Percentiles rank a stretch among this genome's conserved stretches.
phyloP scores from a whole-genome alignment of 495 filamentous ascomycete genomes.

The Neurospora tetrasperma region DNA sequence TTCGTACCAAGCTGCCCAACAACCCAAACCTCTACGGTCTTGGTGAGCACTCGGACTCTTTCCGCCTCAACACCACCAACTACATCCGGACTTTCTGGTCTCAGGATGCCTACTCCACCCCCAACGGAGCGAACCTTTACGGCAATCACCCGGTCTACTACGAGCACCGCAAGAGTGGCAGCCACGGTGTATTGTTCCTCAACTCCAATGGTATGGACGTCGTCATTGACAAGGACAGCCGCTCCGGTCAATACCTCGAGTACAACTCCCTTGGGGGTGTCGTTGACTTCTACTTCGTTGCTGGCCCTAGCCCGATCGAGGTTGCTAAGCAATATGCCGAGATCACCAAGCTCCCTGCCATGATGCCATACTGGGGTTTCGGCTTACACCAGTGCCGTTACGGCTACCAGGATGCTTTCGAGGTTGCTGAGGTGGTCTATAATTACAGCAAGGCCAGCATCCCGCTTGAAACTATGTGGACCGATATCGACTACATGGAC shows the following conservation, averaged over 20 bases:
- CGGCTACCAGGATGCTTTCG: conserved; percentile 66
- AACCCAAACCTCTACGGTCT: conserved; percentile 69
- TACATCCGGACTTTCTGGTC: conserved; percentile 77
- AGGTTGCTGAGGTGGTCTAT: conserved; percentile 67
- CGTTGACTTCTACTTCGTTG: conserved; percentile 75
- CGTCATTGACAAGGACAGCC: conserved; percentile 57
- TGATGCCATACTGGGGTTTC: conserved; percentile 82
- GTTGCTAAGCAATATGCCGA: conserved; percentile 67
- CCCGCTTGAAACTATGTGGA: conserved; percentile 85
- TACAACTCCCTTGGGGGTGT: conserved; percentile 78
- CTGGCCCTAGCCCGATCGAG: conserved; percentile 60
- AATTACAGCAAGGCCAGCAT: conserved; percentile 71
- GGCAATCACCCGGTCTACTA: conserved; percentile 79
- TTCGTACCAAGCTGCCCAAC: conserved; percentile 59
- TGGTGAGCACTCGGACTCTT: conserved; percentile 67
- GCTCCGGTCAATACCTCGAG: conserved; percentile 63
- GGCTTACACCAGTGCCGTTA: conserved; percentile 81
- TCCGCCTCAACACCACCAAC: conserved; percentile 59
- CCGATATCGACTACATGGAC: conserved; percentile 77
- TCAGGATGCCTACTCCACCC: conserved; percentile 54
- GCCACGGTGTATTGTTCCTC: conserved; percentile 75
- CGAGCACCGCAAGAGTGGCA: conserved; percentile 59
- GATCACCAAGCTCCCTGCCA: conserved; percentile 55
- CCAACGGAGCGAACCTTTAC: conserved; percentile 57
- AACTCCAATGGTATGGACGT: conserved; percentile 86